Evolutionary conservation across 164 flowering plant species (phyloP).

Genomic region (Brasenia schreberi): DNA sequence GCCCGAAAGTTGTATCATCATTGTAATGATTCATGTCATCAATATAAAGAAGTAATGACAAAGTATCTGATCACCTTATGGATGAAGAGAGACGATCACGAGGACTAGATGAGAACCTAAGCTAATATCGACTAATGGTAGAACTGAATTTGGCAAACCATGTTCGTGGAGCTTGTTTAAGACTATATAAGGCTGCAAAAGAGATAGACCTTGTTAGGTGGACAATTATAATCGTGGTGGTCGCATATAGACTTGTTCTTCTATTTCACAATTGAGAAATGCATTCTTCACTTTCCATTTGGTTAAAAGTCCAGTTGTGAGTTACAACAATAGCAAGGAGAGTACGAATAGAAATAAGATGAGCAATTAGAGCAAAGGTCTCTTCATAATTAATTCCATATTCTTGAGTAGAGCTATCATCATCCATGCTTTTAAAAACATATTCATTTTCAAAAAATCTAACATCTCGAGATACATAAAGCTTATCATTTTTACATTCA

Average conservation of each 20-base stretch:
- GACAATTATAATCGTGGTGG: not conserved
- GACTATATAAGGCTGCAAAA: not conserved
- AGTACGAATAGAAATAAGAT: not conserved
- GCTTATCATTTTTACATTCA: no score
- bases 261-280: not conserved
- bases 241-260: not conserved
- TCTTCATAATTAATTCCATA: not conserved
- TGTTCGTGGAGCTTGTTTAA: no score
- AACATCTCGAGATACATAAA: no score
- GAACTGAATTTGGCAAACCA: not conserved
- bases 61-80: not conserved
- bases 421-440: no score
- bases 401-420: not conserved
- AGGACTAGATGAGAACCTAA: not conserved
- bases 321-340: not conserved
- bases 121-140: not conserved
- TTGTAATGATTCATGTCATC: not conserved
- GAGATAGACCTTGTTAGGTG: not conserved
- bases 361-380: not conserved
- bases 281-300: not conserved
- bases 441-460: no score
- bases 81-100: not conserved
- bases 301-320: not conserved
- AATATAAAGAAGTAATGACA: not conserved
- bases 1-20: not conserved